Evolutionary conservation across 495 filamentous ascomycete genomes (phyloP).

Genomic region (Sordaria brevicollis): DNA sequence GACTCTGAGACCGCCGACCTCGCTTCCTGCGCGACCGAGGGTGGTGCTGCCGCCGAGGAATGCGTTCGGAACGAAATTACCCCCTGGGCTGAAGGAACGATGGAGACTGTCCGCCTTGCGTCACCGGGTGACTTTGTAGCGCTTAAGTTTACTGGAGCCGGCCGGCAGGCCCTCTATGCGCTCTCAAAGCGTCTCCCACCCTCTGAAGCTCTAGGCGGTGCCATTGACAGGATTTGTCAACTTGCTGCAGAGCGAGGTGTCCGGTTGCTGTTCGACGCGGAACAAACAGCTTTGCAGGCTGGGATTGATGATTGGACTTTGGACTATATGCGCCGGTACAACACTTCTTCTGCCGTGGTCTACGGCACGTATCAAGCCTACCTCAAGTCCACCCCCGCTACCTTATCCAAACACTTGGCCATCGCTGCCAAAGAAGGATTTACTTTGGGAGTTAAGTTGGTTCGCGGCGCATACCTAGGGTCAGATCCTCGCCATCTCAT

Average conservation of each 20-base stretch:
- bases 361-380: constrained; percentile 81
- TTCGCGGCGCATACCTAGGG: constrained; percentile 82
- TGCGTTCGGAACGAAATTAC: constrained; percentile 51
- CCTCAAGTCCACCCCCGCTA: constrained; percentile 56
- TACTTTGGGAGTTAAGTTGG: constrained; percentile 81
- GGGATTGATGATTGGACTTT: constrained; percentile 84
- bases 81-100: constrained; percentile 62
- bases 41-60: constrained; percentile 26
- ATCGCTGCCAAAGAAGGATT: constrained; percentile 57
- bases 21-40: constrained; percentile 9
- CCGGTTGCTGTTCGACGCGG: constrained; percentile 77
- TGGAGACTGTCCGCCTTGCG: constrained; percentile 67
- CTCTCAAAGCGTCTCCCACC: constrained; percentile 50
- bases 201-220: constrained; percentile 49
- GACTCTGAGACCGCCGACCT: constrained; percentile 37
- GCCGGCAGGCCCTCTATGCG: constrained; percentile 56
- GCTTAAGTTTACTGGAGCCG: constrained; percentile 90
- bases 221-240: constrained; percentile 68
- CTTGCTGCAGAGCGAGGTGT: constrained; percentile 61
- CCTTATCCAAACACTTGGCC: constrained; percentile 57
- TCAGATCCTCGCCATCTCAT: constrained; percentile 71
- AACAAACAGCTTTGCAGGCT: constrained; percentile 69
- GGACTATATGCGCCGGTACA: constrained; percentile 66
- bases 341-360: constrained; percentile 44
- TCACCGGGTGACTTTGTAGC: constrained; percentile 74